These are phyloP conservation scores for Paracoccidioides lutzii DNA, from an alignment of 2,329 filamentous ascomycete genomes.

Conservation along the genomic window DNA sequence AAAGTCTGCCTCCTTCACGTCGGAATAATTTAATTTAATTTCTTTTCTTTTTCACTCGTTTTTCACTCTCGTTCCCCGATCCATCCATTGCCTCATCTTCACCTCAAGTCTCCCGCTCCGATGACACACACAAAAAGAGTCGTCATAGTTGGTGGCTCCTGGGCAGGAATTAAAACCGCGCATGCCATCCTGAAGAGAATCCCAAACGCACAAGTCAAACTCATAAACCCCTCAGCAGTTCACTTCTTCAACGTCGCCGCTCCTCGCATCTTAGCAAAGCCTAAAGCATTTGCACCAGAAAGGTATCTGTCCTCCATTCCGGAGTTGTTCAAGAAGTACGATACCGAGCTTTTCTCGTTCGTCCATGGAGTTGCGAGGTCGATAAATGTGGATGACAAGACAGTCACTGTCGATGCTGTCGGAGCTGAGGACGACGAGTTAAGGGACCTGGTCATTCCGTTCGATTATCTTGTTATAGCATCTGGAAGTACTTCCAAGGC, in stretches of 20 bases:
- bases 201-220: slow-evolving; percentile 33
- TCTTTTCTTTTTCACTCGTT: too few species aligned
- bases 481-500: slow-evolving; percentile 39
- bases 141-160: slow-evolving; percentile 4
- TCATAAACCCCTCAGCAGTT: slow-evolving; percentile 41
- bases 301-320: slow-evolving; percentile 39
- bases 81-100: too few species aligned
- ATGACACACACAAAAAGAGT: neutral
- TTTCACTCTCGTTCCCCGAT: too few species aligned
- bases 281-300: slow-evolving; percentile 33
- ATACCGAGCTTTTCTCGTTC: slow-evolving; percentile 36
- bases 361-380: slow-evolving; percentile 38
- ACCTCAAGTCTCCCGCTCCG: too few species aligned
- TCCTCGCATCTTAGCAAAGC: slow-evolving; percentile 40
- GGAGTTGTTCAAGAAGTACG: slow-evolving; percentile 40
- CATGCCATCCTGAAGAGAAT: slow-evolving; percentile 4
- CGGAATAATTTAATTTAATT: too few species aligned
- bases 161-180: neutral
- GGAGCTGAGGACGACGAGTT: slow-evolving; percentile 18
- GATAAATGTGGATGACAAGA: slow-evolving; percentile 33
- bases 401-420: slow-evolving; percentile 27
- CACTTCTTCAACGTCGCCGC: slow-evolving; percentile 44
- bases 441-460: slow-evolving; percentile 24
- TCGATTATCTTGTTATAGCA: slow-evolving; percentile 45
- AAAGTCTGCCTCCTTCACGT: too few species aligned